Evolutionary conservation across 2,329 filamentous ascomycete genomes (phyloP).

Genomic region (Cercospora zeina): DNA sequence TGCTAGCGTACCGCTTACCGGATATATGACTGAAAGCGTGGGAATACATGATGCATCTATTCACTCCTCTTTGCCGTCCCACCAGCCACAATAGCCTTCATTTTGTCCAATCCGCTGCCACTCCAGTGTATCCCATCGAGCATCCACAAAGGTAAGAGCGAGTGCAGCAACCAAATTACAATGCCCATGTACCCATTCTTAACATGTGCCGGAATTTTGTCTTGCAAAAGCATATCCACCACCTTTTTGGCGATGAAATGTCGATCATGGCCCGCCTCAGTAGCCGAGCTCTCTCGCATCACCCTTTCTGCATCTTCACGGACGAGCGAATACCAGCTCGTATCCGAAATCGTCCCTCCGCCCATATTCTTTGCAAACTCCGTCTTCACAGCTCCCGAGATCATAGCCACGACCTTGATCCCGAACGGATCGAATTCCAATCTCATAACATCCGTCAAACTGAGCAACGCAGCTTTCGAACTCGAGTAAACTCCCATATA

Average conservation of each 20-base stretch:
- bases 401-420: constrained; percentile 34
- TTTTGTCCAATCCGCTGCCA: constrained; percentile 15
- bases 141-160: constrained; percentile 24
- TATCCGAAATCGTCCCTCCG: constrained; percentile 48
- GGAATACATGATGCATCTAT: not conserved
- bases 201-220: constrained; percentile 15
- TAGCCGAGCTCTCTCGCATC: constrained; percentile 12
- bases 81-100: constrained; percentile 10
- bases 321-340: constrained; percentile 53
- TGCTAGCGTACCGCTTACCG: not conserved
- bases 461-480: constrained; percentile 35
- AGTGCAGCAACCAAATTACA: constrained; percentile 21
- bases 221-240: constrained; percentile 23
- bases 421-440: constrained; percentile 37
- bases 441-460: constrained; percentile 32
- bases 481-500: constrained; percentile 41
- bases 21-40: not conserved
- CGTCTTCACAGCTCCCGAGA: constrained; percentile 21
- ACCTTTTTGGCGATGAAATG: constrained; percentile 18
- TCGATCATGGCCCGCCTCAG: constrained; percentile 21
- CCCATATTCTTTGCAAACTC: constrained; percentile 20
- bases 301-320: constrained; percentile 41
- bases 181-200: constrained; percentile 22
- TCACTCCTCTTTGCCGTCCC: constrained; percentile 7
- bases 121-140: constrained; percentile 16